These are phyloP conservation scores for Talaromyces pinophilus DNA, from an alignment of 2,329 filamentous ascomycete species.

Conservation along the genomic window DNA sequence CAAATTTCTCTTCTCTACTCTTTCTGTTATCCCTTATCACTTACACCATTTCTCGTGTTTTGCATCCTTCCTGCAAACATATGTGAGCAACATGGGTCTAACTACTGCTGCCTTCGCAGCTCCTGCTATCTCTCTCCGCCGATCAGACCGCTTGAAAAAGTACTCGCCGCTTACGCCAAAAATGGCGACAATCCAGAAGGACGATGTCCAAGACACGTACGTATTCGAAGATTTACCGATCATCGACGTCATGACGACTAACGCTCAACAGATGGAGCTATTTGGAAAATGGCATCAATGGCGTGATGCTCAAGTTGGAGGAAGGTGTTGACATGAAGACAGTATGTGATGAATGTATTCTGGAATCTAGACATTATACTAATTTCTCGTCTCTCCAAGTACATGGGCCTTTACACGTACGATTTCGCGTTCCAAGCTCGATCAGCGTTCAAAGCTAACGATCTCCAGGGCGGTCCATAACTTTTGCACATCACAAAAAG, in stretches of 20 bases:
- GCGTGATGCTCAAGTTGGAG: conserved; percentile 90
- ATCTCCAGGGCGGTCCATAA: conserved; percentile 80
- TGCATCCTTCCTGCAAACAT: not conserved
- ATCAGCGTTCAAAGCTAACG: conserved; percentile 23
- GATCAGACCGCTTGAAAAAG: conserved; percentile 21
- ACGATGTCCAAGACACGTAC: conserved; percentile 64
- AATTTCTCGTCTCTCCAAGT: conserved; percentile 51
- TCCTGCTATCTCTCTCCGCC: conserved; percentile 20
- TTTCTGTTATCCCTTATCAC: not conserved
- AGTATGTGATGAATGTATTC: conserved; percentile 49
- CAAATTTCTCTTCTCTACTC: not conserved
- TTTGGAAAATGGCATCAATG: conserved; percentile 81
- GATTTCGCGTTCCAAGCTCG: conserved; percentile 29
- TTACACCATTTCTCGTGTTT: not conserved
- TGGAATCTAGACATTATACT: conserved; percentile 17
- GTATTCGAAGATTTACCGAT: conserved; percentile 32
- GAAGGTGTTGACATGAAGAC: conserved; percentile 92
- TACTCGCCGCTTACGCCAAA: conserved; percentile 36
- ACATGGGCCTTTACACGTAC: conserved; percentile 96
- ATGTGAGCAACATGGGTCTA: conserved; percentile 19
- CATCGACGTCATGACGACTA: conserved; percentile 11
- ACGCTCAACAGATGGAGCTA: conserved; percentile 72
- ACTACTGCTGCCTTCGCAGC: conserved; percentile 20
- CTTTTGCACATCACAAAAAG: conserved; percentile 98
- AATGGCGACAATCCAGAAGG: conserved; percentile 52